Percentiles rank a stretch among this genome's conserved stretches.
These are phyloP conservation scores for Aspergillus panamensis DNA, from an alignment of 495 filamentous ascomycete genomes.

Conservation along the genomic window DNA sequence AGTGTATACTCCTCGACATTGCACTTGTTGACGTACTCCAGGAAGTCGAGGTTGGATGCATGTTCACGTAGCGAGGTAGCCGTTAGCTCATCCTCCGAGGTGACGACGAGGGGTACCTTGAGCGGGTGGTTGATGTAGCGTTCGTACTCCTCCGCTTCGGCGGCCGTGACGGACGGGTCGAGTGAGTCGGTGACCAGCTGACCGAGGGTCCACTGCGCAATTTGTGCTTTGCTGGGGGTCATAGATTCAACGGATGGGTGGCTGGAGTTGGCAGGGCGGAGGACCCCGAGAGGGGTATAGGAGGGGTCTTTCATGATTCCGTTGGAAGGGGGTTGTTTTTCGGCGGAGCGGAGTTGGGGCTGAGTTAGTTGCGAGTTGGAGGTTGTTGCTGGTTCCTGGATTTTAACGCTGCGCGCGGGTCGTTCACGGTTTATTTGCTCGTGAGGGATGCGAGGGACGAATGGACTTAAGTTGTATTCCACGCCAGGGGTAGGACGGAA, in stretches of 20 bases:
- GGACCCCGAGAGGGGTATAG: slow-evolving; percentile 16
- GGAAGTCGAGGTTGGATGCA: slow-evolving; percentile 59
- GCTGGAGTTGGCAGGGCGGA: slow-evolving; percentile 23
- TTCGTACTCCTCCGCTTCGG: slow-evolving; percentile 80
- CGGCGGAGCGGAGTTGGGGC: slow-evolving; percentile 31
- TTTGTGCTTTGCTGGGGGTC: slow-evolving; percentile 56
- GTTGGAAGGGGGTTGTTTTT: slow-evolving; percentile 27
- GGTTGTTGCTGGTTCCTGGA: slow-evolving; percentile 38
- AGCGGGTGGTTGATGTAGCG: slow-evolving; percentile 91
- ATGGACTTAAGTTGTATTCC: slow-evolving; percentile 77
- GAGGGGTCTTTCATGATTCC: slow-evolving; percentile 48
- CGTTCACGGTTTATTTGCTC: slow-evolving; percentile 39
- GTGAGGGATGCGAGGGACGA: slow-evolving; percentile 62
- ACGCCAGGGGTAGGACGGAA: slow-evolving; percentile 65
- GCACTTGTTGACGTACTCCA: slow-evolving; percentile 65
- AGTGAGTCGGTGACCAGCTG: slow-evolving; percentile 76
- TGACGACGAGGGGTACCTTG: slow-evolving; percentile 81
- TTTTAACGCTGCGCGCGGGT: slow-evolving; percentile 42
- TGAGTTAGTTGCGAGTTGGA: slow-evolving; percentile 12
- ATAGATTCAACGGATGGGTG: slow-evolving; percentile 23
- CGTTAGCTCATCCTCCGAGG: slow-evolving; percentile 58
- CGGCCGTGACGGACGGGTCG: slow-evolving; percentile 67
- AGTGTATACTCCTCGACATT: slow-evolving; percentile 36
- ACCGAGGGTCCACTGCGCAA: slow-evolving; percentile 81
- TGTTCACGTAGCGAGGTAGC: slow-evolving; percentile 39